Conservation (phyloP, 2,329 filamentous ascomycete species). For the Fusarium sp. region DNA sequence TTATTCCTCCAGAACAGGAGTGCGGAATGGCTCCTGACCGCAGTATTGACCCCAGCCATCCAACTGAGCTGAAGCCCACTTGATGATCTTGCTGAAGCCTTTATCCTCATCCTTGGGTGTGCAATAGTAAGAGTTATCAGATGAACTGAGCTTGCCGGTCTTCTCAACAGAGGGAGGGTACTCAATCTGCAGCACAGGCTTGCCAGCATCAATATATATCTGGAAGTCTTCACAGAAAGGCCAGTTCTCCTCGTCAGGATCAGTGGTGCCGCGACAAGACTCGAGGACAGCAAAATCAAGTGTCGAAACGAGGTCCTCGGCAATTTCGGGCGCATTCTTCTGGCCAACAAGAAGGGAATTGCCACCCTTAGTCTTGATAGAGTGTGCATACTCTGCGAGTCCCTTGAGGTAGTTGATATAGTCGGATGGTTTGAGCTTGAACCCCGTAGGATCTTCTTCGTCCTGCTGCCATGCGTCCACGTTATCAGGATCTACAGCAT, state of each 20-base stretch:
- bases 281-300: conserved; percentile 53
- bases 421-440: conserved; percentile 46
- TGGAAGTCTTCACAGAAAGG: conserved; percentile 49
- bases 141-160: conserved; percentile 39
- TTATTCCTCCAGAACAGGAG: conserved; percentile 38
- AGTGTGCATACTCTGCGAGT: conserved; percentile 48
- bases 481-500: conserved; percentile 52
- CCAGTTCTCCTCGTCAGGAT: conserved; percentile 28
- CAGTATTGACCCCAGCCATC: conserved; percentile 51
- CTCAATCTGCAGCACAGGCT: conserved; percentile 52
- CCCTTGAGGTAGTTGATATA: conserved; percentile 47
- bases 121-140: conserved; percentile 46
- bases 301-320: conserved; percentile 38
- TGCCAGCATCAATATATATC: conserved; percentile 44
- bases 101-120: conserved; percentile 41
- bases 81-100: conserved; percentile 49
- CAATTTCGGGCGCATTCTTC: conserved; percentile 49
- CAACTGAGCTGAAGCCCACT: conserved; percentile 48
- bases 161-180: conserved; percentile 47
- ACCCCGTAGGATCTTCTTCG: conserved; percentile 46
- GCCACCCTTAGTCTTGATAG: conserved; percentile 41
- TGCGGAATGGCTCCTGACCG: conserved; percentile 41
- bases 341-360: conserved; percentile 49
- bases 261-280: conserved; percentile 48
- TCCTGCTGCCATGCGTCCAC: conserved; percentile 48